phyloP scores from a whole-genome alignment of 805 yeast genomes.

The Spathaspora passalidarum region DNA sequence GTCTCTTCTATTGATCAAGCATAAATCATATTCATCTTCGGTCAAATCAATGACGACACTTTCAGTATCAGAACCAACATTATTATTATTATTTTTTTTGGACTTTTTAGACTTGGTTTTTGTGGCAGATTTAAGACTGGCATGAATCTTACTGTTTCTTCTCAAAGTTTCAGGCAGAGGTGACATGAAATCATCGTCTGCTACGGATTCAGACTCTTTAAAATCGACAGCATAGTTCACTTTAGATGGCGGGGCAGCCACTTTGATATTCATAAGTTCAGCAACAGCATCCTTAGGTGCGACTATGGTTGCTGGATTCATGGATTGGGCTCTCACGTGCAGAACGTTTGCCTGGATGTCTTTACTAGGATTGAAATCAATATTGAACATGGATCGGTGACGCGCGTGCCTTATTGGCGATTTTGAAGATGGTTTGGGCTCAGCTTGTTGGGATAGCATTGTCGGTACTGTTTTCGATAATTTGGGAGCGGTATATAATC shows the following conservation, averaged over 20 bases:
- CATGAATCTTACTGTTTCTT: neutral
- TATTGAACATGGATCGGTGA: slow-evolving; percentile 36
- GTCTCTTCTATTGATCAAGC: slow-evolving; percentile 32
- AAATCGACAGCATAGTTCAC: slow-evolving; percentile 41
- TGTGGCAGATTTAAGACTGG: neutral
- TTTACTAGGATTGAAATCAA: slow-evolving; percentile 17
- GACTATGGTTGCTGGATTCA: neutral
- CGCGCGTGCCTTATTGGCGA: slow-evolving; percentile 35
- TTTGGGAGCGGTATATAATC: neutral
- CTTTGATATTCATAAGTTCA: slow-evolving; percentile 18
- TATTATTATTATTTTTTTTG: neutral
- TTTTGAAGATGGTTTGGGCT: neutral
- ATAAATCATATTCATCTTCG: slow-evolving; percentile 36
- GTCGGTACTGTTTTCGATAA: neutral
- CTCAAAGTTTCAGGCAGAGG: neutral
- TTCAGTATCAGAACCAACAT: slow-evolving; percentile 27
- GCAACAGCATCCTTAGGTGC: slow-evolving; percentile 1
- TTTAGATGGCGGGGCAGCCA: slow-evolving; percentile 37
- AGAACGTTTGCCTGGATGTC: neutral
- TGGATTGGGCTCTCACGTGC: slow-evolving; percentile 1
- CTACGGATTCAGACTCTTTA: slow-evolving; percentile 19
- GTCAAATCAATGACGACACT: slow-evolving; percentile 43
- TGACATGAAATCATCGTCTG: neutral
- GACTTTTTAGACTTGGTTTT: neutral
- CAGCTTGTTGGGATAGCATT: too few relatives aligned